A percentile compares a stretch with the other conserved stretches of the same genome.
These are phyloP conservation scores for Suhomyces tanzawaensis DNA, from an alignment of 805 yeast species.

Conservation along the genomic window DNA sequence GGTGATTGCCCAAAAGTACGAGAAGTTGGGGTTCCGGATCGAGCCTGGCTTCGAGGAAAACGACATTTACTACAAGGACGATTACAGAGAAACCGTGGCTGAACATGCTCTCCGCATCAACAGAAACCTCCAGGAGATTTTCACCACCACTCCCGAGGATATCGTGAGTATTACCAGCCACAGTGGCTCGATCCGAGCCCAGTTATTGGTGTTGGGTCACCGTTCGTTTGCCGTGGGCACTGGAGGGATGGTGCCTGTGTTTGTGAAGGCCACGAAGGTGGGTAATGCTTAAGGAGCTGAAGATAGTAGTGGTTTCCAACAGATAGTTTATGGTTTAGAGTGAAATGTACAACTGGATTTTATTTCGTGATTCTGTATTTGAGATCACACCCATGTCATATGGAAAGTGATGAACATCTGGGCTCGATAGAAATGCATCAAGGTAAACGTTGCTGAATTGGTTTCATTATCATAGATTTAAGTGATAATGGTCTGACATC, in stretches of 20 bases:
- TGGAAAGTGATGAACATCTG: no score
- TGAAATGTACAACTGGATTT: no score
- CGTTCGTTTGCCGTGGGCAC: constrained; percentile 48
- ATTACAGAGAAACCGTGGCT: constrained; percentile 38
- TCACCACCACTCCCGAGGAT: constrained; percentile 20
- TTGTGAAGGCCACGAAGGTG: constrained; percentile 43
- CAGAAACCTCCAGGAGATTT: constrained; percentile 36
- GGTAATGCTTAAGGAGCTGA: no score
- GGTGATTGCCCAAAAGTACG: constrained; percentile 40
- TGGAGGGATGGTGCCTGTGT: constrained; percentile 57
- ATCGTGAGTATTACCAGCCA: constrained; percentile 48
- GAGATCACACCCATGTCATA: no score
- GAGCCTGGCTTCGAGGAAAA: constrained; percentile 47
- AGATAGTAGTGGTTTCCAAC: no score
- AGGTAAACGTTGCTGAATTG: no score
- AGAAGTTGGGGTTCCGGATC: constrained; percentile 32
- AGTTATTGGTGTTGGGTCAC: constrained; percentile 47
- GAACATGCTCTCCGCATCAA: constrained; percentile 40
- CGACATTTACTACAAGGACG: constrained; percentile 41
- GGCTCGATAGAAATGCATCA: no score
- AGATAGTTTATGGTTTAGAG: no score
- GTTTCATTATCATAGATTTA: no score
- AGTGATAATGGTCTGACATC: no score
- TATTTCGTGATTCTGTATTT: no score
- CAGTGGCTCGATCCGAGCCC: constrained; percentile 49